Base-by-base conservation (phyloP, 1,139 yeast genomes). In the Suhomyces taliae region DNA sequence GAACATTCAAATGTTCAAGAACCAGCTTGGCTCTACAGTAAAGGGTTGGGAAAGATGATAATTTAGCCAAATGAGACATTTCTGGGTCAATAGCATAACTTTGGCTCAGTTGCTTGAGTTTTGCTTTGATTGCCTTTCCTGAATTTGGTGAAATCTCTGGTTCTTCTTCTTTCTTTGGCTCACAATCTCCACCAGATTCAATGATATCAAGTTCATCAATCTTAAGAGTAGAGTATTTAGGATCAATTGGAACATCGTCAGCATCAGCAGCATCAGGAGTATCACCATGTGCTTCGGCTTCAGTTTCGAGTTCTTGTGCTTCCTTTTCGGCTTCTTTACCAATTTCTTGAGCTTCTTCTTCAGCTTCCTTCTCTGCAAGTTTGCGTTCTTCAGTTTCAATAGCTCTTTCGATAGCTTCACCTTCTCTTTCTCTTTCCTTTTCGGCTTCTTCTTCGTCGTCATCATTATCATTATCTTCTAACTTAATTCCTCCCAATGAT, bases 1-100 rank as follows among this genome's bases (percentile, higher is more conserved):
- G 34, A 27, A 61, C 53, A 36, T 61, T 56, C 39, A 67, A 58
- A 48, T 69, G 65, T 27, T 61, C 53, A 35, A 74, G 64, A 3
- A 70, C 67, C 49, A 72, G 76, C 48, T 69, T 70, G 37, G 77
- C 72, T 39, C 73, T 62, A 49, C 74, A 70, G 49, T 67, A 75
- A 26, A 67, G 59, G n/a, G 69, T 62, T 0, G 76, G 73, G 41
- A 72, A 69, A 0, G 66, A 41, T 2, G 69, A 49, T 33, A 69
- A 52, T 49, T 74, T 74, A 24, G 77, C 77, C 42, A 72, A 52
- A 1, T 68, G 52, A 1, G 75, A 67, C 6, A 71, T 45, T 2
- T 39, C 47, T 3, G 49, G 47, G n/a, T 42, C 45, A 11, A 41
- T 36, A 8, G 37, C 31, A 34, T 29, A 43, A 3, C 24, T 29